These are phyloP conservation scores for Suillus fuscotomentosus DNA, from an alignment of 768 basidiomycete genomes.

Conservation along the genomic window DNA sequence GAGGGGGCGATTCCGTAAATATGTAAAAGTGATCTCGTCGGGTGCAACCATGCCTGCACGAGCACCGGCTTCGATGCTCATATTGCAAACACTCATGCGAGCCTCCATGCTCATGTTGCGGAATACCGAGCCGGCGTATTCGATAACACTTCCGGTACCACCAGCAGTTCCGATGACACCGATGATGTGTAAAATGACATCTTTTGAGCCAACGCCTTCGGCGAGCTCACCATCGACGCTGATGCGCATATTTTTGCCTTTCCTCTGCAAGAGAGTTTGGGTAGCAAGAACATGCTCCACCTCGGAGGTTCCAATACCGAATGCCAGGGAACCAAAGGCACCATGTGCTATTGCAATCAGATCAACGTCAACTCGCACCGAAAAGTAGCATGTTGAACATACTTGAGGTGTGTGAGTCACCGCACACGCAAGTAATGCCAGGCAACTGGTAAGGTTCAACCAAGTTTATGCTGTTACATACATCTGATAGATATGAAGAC, in stretches of 20 bases:
- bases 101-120: conserved; percentile 87
- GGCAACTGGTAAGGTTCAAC: conserved; percentile 47
- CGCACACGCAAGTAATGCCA: conserved; percentile 83
- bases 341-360: conserved; percentile 65
- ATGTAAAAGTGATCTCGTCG: conserved; percentile 83
- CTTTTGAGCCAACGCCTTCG: conserved; percentile 86
- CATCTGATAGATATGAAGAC: conserved; percentile 15
- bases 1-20: conserved; percentile 78
- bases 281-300: conserved; percentile 94
- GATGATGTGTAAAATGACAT: conserved; percentile 89
- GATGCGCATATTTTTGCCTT: conserved; percentile 91
- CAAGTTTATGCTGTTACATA: neutral
- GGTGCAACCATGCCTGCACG: conserved; percentile 93
- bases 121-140: conserved; percentile 89
- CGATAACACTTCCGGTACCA: conserved; percentile 88
- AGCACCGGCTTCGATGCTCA: conserved; percentile 94
- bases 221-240: conserved; percentile 79
- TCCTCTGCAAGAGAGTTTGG: conserved; percentile 83
- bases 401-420: conserved; percentile 94
- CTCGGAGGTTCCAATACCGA: conserved; percentile 92
- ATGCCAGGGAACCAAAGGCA: conserved; percentile 89
- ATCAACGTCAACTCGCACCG: neutral
- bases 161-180: conserved; percentile 92
- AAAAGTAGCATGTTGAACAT: conserved; percentile 25
- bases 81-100: conserved; percentile 89